A percentile compares a stretch with the other conserved stretches of the same genome.
Conservation (phyloP, 257 asterid genomes). For the Leonotis leonurus region DNA sequence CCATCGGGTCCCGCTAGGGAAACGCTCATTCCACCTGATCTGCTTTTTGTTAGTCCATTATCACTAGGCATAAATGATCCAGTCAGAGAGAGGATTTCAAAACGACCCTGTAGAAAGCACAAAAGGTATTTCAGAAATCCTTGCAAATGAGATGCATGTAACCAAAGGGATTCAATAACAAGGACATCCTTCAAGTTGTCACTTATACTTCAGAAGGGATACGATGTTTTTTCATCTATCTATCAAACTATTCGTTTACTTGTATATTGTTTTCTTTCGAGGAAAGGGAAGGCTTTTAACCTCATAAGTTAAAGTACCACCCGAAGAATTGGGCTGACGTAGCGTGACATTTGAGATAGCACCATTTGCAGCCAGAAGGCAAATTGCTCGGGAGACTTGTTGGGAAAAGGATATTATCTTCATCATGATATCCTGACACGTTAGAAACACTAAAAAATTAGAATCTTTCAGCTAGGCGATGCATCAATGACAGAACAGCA, state of each 20-base stretch:
- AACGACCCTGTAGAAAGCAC: constrained; percentile 54
- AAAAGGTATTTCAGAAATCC: constrained; percentile 5
- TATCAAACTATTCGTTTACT: too few relatives aligned
- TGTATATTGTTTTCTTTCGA: neutral
- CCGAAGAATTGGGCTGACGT: constrained; percentile 82
- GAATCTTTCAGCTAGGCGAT: constrained; percentile 1
- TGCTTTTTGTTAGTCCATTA: constrained; percentile 64
- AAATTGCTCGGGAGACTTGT: constrained; percentile 77
- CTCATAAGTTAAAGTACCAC: constrained; percentile 94
- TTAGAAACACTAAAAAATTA: neutral
- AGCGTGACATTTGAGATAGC: constrained; percentile 78
- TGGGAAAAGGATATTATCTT: constrained; percentile 83
- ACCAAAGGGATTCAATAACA: too few relatives aligned
- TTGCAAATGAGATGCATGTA: neutral
- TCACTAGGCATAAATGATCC: constrained; percentile 81
- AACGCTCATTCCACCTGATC: constrained; percentile 93
- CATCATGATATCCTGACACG: constrained; percentile 71
- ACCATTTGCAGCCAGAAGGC: constrained; percentile 84
- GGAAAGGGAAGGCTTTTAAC: constrained; percentile 20
- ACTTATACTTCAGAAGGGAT: too few relatives aligned
- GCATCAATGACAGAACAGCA: neutral
- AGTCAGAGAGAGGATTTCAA: constrained; percentile 72
- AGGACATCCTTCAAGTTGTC: neutral
- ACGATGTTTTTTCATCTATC: too few relatives aligned
- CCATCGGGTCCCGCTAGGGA: constrained; percentile 89